Percentiles rank a stretch among this genome's conserved stretches.
These are phyloP conservation scores for Andrographis paniculata DNA, from an alignment of 305 asterid genomes.

Conservation along the genomic window DNA sequence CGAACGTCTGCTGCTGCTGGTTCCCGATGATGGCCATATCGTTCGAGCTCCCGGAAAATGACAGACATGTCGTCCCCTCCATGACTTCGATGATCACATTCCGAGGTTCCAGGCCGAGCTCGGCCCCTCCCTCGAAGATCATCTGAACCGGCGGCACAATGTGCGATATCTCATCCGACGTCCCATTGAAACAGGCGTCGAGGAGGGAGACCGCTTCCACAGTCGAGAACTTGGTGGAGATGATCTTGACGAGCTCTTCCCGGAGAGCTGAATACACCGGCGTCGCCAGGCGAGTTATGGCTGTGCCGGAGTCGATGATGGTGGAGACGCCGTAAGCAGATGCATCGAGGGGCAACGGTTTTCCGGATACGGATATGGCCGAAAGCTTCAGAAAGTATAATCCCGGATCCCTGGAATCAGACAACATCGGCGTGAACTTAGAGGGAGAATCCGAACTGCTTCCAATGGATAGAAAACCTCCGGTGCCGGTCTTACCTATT, in stretches of 20 bases:
- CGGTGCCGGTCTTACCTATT: background rate
- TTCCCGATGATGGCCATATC: constrained; percentile 2
- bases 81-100: background rate
- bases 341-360: background rate
- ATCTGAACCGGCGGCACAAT: background rate
- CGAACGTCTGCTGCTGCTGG: constrained; percentile 7
- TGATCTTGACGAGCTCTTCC: background rate
- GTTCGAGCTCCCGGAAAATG: background rate
- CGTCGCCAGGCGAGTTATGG: constrained; percentile 11
- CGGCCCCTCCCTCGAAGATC: background rate
- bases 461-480: background rate
- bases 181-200: constrained; percentile 2
- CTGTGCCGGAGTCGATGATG: constrained; percentile 19
- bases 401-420: constrained; percentile 2
- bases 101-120: background rate
- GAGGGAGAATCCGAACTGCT: background rate
- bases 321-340: constrained; percentile 6
- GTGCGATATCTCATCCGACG: background rate
- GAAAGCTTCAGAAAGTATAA: constrained; percentile 14
- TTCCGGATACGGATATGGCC: constrained; percentile 8
- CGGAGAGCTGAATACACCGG: background rate
- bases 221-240: background rate
- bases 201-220: background rate
- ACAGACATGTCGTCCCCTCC: background rate
- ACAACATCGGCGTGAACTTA: background rate